These are phyloP conservation scores for Acanthochlamys bracteata DNA, from an alignment of 106 monocot species.

Conservation along the genomic window DNA sequence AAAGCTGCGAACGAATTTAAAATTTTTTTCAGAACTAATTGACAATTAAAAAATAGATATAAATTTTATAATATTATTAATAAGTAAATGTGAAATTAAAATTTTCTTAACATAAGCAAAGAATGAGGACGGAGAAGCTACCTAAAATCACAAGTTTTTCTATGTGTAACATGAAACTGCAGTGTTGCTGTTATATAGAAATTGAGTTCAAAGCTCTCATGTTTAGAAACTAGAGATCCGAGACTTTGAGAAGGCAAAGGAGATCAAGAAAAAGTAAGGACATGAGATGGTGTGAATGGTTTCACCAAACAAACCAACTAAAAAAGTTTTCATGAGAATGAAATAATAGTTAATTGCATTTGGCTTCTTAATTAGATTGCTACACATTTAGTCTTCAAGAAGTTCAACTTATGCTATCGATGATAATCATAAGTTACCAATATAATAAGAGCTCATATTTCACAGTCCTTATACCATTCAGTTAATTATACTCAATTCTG, in stretches of 20 bases:
- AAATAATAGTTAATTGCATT: neutral
- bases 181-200: no score
- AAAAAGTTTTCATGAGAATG: neutral
- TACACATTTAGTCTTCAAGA: neutral
- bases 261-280: neutral
- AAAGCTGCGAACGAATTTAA: no score
- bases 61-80: no score
- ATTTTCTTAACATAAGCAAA: neutral
- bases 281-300: constrained; percentile 3
- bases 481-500: no score
- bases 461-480: no score
- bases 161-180: no score
- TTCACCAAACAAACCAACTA: constrained; percentile 9
- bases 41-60: no score
- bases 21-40: no score
- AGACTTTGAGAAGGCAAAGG: neutral
- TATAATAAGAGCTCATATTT: neutral
- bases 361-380: neutral
- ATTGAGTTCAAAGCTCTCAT: neutral
- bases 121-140: neutral
- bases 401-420: neutral
- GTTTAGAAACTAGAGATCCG: neutral
- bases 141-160: no score
- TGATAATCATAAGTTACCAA: neutral
- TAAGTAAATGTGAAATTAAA: neutral